phyloP scores from a whole-genome alignment of 177 flowering plant species.

The Vitis hybrid region DNA sequence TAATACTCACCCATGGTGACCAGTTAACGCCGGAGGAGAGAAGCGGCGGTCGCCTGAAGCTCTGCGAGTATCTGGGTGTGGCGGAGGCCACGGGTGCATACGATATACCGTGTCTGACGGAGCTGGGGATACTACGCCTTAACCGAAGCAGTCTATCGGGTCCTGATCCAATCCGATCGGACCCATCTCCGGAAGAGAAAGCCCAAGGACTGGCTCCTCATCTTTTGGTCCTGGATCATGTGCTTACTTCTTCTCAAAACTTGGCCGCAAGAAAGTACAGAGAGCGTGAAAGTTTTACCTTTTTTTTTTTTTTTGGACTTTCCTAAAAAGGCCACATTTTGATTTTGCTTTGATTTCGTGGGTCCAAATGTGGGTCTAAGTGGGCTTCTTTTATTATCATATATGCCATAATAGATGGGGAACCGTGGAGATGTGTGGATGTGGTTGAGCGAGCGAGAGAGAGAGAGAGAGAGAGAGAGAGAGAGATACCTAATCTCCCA shows the following conservation, averaged over 20 bases:
- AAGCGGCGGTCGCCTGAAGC: neutral
- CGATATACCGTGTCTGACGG: constrained; percentile 6
- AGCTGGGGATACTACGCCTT: constrained; percentile 6
- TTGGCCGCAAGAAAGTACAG: neutral
- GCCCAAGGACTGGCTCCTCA: neutral
- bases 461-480: no score
- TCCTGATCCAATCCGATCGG: neutral
- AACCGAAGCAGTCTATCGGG: constrained; percentile 1
- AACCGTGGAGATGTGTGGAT: no score
- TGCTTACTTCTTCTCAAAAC: constrained; percentile 8
- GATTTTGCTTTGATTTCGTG: no score
- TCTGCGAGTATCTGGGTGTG: constrained; percentile 4
- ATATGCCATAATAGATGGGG: no score
- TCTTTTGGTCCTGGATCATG: neutral
- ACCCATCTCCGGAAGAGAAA: constrained; percentile 5
- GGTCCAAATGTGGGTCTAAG: no score
- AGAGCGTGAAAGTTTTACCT: neutral
- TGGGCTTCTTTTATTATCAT: no score
- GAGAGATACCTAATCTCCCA: no score
- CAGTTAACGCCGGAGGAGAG: neutral
- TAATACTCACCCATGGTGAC: constrained; percentile 5
- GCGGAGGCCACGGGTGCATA: neutral
- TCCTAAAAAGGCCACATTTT: no score
- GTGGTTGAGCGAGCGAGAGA: no score
- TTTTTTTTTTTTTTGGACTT: neutral